Evolutionary conservation across 1,139 yeast genomes (phyloP).

Genomic region (Zygoascus hellenicus): DNA sequence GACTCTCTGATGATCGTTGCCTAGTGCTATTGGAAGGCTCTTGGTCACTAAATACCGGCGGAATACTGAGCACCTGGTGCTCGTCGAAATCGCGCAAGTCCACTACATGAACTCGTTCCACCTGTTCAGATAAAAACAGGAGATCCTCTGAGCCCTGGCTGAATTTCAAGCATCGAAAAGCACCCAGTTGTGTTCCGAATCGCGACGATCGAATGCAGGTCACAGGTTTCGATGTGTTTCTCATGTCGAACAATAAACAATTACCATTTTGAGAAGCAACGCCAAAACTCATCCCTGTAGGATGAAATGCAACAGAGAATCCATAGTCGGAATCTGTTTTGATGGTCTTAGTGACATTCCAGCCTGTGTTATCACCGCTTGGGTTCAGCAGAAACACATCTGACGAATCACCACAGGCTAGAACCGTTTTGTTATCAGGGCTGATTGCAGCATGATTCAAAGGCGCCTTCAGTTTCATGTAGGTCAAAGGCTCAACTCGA

Average conservation of each 20-base stretch:
- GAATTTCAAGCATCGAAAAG: slow-evolving; percentile 63
- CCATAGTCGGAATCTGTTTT: slow-evolving; percentile 70
- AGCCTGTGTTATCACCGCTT: slow-evolving; percentile 18
- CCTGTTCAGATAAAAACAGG: slow-evolving; percentile 73
- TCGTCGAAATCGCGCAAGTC: slow-evolving; percentile 67
- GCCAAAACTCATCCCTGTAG: slow-evolving; percentile 67
- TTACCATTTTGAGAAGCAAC: slow-evolving; percentile 83
- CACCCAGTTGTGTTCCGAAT: slow-evolving; percentile 40
- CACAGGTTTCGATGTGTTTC: slow-evolving; percentile 44
- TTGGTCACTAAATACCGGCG: slow-evolving; percentile 8
- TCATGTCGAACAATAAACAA: slow-evolving; percentile 66
- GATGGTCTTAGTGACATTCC: slow-evolving; percentile 34
- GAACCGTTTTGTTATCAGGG: slow-evolving; percentile 49
- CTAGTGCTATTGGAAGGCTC: neutral
- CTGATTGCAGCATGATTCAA: slow-evolving; percentile 57
- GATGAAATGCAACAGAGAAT: slow-evolving; percentile 73
- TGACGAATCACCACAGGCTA: slow-evolving; percentile 56
- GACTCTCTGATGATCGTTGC: too few relatives aligned
- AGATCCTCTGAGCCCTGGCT: slow-evolving; percentile 70
- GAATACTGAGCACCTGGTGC: slow-evolving; percentile 59
- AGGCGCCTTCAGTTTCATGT: slow-evolving; percentile 43
- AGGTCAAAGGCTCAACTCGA: slow-evolving; percentile 37
- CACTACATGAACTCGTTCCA: slow-evolving; percentile 75
- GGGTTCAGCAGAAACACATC: slow-evolving; percentile 46
- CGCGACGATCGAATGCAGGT: slow-evolving; percentile 37